Evolutionary conservation across 176 grass and related monocot genomes (phyloP).

Genomic region (Hordeum vulgare): MorexV3_pseudomolecules_assembly NC_058523.1:326924611-326925110

Average conservation of each 20-base stretch:
- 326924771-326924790: background rate
- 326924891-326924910: background rate
- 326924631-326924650: no score
- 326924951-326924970: background rate
- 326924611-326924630: no score
- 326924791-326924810: background rate
- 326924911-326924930: background rate
- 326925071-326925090: background rate
- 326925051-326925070: background rate
- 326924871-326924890: background rate
- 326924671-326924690: background rate
- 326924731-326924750: background rate
- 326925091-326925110: background rate
- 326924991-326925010: background rate
- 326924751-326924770: background rate
- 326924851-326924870: background rate
- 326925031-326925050: background rate
- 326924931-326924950: background rate
- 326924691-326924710: background rate
- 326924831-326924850: no score
- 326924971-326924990: background rate
- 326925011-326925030: background rate
- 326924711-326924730: background rate
- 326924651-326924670: background rate
- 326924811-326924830: background rate